Base-by-base conservation (phyloP, 2,329 filamentous ascomycete species). In the Fusarium dimerum region DNA sequence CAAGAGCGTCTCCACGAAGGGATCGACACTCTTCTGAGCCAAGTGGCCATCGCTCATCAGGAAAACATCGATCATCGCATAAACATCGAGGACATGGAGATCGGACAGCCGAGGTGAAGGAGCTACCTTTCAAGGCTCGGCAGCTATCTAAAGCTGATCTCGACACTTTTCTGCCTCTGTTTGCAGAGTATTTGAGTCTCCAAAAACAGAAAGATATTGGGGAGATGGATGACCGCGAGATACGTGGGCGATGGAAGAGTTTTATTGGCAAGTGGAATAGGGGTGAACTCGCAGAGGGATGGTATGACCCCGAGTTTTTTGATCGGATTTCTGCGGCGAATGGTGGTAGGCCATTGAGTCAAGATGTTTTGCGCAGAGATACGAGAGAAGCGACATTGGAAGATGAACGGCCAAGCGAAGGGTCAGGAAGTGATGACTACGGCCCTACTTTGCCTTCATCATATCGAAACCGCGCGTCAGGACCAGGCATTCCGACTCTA, bases 181-280 rank as follows among this genome's bases (percentile, higher is more conserved):
- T 97, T 57, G 89, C 86, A 15, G 83, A 89, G 44, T 97, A 97
- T 64, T 80, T 97, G 26, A 89, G 92, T 62, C 82, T 96, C 34
- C 93, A 97, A 71, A 97, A 97, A 73, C 79, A 85, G 39, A 80
- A 89, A 40, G 75, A 87, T 48, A 75, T 95, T 2, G 78, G 85
- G 16, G 80, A 83, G 10, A 77, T 97, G 60, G 81, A 85, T 50
- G 86, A 90, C 57, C 80, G 82, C n/a, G 92, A 97, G 68, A 73
- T 86, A 1, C 87, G 81, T 59, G 92, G 92, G 2, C 78, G 93
- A 50, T 99, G 93, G 92, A 96, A 96, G 79, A 93, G 91, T 68
- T 99, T 97, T 65, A 71, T 93, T 12, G 79, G 82, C 5, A 93
- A 92, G 78, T 99, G 94, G 93, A 99, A 99, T 75, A 83, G 85